phyloP scores from a whole-genome alignment of 2,329 filamentous ascomycete species.

The Myriangium duriaei region DNA sequence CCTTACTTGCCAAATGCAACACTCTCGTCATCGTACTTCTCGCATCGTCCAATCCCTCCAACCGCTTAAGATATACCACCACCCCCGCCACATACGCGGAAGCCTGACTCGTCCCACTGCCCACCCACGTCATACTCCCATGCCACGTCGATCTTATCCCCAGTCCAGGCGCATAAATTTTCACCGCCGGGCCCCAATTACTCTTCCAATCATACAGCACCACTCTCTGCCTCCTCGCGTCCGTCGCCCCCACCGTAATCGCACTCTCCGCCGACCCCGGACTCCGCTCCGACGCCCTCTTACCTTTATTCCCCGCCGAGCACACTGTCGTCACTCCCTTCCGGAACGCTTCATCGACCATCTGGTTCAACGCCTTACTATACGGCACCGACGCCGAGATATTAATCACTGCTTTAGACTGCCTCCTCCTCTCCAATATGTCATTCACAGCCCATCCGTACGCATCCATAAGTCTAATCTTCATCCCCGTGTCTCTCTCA shows the following conservation, averaged over 20 bases:
- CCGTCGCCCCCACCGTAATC: constrained; percentile 35
- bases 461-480: constrained; percentile 35
- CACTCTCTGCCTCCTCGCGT: constrained; percentile 27
- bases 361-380: constrained; percentile 18
- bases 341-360: constrained; percentile 26
- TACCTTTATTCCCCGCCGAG: constrained; percentile 32
- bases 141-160: constrained; percentile 40
- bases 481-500: constrained; percentile 33
- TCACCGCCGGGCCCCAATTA: constrained; percentile 40
- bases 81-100: constrained; percentile 43
- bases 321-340: constrained; percentile 33
- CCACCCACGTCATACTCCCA: constrained; percentile 36
- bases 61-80: constrained; percentile 33
- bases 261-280: constrained; percentile 24
- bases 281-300: neutral
- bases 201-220: no score
- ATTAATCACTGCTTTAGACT: constrained; percentile 31
- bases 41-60: constrained; percentile 1
- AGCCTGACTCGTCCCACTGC: constrained; percentile 40
- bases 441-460: constrained; percentile 35
- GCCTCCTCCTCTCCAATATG: constrained; percentile 29
- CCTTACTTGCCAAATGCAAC: neutral
- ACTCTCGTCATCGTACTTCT: neutral
- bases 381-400: constrained; percentile 25
- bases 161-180: constrained; percentile 47